These are phyloP conservation scores for Lentinus brumalis DNA, from an alignment of 768 basidiomycete genomes.

Conservation along the genomic window DNA sequence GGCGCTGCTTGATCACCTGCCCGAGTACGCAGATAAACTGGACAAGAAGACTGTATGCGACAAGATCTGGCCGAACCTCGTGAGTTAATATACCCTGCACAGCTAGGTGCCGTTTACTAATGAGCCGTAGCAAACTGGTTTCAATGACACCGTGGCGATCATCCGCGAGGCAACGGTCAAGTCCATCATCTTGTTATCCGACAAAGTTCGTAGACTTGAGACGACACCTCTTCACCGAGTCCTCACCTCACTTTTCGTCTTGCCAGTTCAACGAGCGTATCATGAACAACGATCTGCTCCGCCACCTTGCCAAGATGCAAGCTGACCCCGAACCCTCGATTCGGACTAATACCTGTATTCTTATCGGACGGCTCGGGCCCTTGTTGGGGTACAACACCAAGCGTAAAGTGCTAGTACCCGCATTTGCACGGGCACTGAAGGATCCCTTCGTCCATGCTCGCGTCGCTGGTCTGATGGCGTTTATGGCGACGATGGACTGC, in stretches of 20 bases:
- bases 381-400: slow-evolving; percentile 86
- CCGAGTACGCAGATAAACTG: slow-evolving; percentile 83
- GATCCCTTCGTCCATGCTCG: slow-evolving; percentile 92
- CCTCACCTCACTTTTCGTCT: not conserved
- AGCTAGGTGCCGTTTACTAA: not conserved
- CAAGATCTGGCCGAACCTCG: slow-evolving; percentile 91
- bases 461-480: slow-evolving; percentile 92
- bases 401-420: slow-evolving; percentile 95
- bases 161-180: slow-evolving; percentile 95
- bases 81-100: slow-evolving; percentile 38
- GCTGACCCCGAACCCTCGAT: slow-evolving; percentile 92
- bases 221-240: no score
- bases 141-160: slow-evolving; percentile 90
- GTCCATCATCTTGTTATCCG: slow-evolving; percentile 78
- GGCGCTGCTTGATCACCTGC: slow-evolving; percentile 86
- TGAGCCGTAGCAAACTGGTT: slow-evolving; percentile 81
- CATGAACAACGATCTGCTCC: slow-evolving; percentile 94
- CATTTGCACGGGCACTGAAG: slow-evolving; percentile 86
- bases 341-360: slow-evolving; percentile 95
- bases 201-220: slow-evolving; percentile 57
- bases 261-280: slow-evolving; percentile 84
- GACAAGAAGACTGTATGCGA: slow-evolving; percentile 85
- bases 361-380: slow-evolving; percentile 89
- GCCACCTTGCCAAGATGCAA: slow-evolving; percentile 91
- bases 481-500: slow-evolving; percentile 92